phyloP scores from a whole-genome alignment of 768 basidiomycete genomes.

The Pisolithus sp. region DNA sequence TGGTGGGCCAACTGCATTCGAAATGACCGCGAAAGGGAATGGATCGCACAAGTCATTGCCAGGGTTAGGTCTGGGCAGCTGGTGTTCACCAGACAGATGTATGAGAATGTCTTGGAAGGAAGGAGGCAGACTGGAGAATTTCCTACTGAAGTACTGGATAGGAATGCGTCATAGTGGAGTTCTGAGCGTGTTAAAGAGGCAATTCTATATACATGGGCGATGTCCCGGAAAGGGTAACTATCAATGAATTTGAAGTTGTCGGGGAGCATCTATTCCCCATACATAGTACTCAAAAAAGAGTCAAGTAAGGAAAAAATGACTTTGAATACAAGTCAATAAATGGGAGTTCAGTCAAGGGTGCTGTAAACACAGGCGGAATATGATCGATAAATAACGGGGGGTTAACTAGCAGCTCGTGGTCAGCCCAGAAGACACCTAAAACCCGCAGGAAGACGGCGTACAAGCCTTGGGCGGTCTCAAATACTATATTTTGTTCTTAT shows the following conservation, averaged over 20 bases:
- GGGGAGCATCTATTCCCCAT: neutral
- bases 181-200: neutral
- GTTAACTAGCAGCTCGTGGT: neutral
- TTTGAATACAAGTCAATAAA: neutral
- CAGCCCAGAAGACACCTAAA: neutral
- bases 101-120: constrained; percentile 42
- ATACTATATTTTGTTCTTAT: neutral
- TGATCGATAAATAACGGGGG: neutral
- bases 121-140: constrained; percentile 22
- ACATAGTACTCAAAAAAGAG: neutral
- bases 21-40: constrained; percentile 50
- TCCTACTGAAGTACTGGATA: neutral
- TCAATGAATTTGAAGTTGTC: too few species aligned
- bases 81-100: constrained; percentile 53
- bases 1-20: constrained; percentile 77
- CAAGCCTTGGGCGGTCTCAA: neutral
- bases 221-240: neutral
- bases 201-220: neutral
- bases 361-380: neutral
- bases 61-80: constrained; percentile 39
- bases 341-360: neutral
- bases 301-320: neutral
- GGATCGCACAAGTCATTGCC: constrained; percentile 44
- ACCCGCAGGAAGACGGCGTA: neutral
- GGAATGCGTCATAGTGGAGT: neutral